Evolutionary conservation across 345 rosid genomes (phyloP).

Genomic region (Diplotaxis tenuifolia): DNA sequence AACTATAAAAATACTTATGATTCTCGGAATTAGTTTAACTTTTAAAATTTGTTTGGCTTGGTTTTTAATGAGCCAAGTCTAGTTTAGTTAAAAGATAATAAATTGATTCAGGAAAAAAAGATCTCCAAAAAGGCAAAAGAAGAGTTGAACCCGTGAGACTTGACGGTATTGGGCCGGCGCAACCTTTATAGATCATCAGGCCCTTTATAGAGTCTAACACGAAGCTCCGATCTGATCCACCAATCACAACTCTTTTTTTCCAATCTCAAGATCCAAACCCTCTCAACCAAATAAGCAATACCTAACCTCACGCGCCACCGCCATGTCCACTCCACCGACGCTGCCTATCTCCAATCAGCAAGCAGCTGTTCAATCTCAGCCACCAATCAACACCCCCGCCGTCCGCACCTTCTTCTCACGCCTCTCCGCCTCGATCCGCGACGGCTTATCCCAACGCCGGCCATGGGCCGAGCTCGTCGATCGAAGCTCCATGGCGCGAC

Average conservation of each 20-base stretch:
- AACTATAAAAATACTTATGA: too few relatives aligned
- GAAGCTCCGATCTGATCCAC: slow-evolving; percentile 6
- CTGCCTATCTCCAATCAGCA: slow-evolving; percentile 55
- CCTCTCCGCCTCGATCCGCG: slow-evolving; percentile 65
- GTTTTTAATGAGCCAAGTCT: too few relatives aligned
- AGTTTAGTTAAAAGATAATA: too few relatives aligned
- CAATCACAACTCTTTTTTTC: not conserved
- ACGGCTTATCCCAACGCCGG: slow-evolving; percentile 72
- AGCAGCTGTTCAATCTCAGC: slow-evolving; percentile 49
- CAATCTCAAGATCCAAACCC: slow-evolving; percentile 8
- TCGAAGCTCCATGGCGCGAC: slow-evolving; percentile 56
- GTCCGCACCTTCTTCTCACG: slow-evolving; percentile 71
- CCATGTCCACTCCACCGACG: slow-evolving; percentile 53
- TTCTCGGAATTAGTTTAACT: too few relatives aligned
- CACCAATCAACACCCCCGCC: slow-evolving; percentile 72
- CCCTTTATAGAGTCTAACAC: slow-evolving; percentile 7
- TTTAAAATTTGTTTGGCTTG: too few relatives aligned
- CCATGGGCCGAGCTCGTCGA: slow-evolving; percentile 77
- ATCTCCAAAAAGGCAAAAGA: not conserved
- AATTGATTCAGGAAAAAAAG: too few relatives aligned
- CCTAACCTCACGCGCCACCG: slow-evolving; percentile 19
- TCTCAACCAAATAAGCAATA: slow-evolving; percentile 10
- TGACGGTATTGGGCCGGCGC: slow-evolving; percentile 14
- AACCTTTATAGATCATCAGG: slow-evolving; percentile 6
- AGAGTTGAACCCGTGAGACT: slow-evolving; percentile 9